phyloP scores from a whole-genome alignment of 2,329 filamentous ascomycete species.

The Aspergillus phoenicis region DNA sequence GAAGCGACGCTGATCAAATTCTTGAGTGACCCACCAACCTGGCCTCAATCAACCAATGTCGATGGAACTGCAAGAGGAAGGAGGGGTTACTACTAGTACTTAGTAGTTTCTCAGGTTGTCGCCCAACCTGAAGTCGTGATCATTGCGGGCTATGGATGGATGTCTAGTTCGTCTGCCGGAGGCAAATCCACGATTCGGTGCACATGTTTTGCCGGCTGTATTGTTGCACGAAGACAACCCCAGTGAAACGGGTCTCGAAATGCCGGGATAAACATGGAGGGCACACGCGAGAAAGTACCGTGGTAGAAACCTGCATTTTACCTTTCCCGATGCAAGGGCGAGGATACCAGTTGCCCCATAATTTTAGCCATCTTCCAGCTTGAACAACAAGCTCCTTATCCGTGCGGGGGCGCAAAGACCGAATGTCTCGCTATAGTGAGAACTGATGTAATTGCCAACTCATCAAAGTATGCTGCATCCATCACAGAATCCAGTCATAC shows the following conservation, averaged over 20 bases:
- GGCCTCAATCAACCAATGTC: background rate
- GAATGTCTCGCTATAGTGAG: background rate
- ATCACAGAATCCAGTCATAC: background rate
- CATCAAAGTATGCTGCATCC: background rate
- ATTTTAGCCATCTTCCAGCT: background rate
- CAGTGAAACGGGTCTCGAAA: background rate
- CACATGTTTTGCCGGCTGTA: background rate
- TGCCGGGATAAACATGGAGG: background rate
- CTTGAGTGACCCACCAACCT: background rate
- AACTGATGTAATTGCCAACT: background rate
- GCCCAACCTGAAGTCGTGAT: no score
- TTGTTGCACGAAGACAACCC: background rate
- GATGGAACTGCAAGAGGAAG: no score
- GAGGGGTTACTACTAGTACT: no score
- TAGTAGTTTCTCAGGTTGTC: no score
- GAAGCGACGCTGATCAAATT: constrained; percentile 4
- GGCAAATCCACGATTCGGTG: background rate
- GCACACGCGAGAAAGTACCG: background rate
- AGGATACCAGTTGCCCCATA: background rate
- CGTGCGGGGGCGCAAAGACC: background rate
- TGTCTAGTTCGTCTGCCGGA: background rate
- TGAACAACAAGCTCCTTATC: background rate
- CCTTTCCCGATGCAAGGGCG: constrained; percentile 1
- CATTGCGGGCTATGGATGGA: no score
- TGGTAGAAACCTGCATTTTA: background rate